Evolutionary conservation across 164 flowering plant species (phyloP), one percentile per base, ranked within the genome.

Genomic region (Aristolochia californica): DNA sequence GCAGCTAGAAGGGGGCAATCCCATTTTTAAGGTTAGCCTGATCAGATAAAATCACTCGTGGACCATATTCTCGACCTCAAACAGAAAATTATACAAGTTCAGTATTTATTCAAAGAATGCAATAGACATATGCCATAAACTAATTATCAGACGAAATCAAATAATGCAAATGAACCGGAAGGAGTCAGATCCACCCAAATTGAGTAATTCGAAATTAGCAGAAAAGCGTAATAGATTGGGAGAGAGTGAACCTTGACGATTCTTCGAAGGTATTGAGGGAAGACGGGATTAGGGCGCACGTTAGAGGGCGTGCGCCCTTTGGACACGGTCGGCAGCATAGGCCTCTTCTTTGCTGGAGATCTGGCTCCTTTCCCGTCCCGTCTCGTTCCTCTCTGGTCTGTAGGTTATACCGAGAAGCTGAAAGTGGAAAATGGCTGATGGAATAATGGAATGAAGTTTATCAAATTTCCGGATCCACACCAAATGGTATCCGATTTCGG

Each of bases 221-320:
- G n/a, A 18, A 14, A 27, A 26, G 11, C 11, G 20, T 3, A 2
- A 14, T 14, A 47, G 57, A 61, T 30, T 34, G 18, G 45, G 24
- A 27, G 40, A 38, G 24, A 51, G n/a, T n/a, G 0, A 48, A 73
- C 76, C 76, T 73, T 73, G 73, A 73, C 66, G n/a, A 73, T 73
- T 55, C 76, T 56, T 26, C 76, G 61, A 55, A 73, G 73, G 66
- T 73, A 73, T 43, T 73, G 73, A 26, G 72, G 70, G 44, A 69
- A 48, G 57, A 57, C 53, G 18, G 70, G 60, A 58, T 50, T 66
- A 23, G 70, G 57, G 48, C 76, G 76, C 30, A 58, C 65, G 48
- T 60, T 64, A 15, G 70, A 66, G 65, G 67, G 59, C 70, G 68
- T 44, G 40, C 76, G 73, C 68, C 76, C 76, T 57, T 61, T 69